phyloP scores from a whole-genome alignment of 371 early-diverging fungal species.

The Apophysomyces ossiformis region DNA sequence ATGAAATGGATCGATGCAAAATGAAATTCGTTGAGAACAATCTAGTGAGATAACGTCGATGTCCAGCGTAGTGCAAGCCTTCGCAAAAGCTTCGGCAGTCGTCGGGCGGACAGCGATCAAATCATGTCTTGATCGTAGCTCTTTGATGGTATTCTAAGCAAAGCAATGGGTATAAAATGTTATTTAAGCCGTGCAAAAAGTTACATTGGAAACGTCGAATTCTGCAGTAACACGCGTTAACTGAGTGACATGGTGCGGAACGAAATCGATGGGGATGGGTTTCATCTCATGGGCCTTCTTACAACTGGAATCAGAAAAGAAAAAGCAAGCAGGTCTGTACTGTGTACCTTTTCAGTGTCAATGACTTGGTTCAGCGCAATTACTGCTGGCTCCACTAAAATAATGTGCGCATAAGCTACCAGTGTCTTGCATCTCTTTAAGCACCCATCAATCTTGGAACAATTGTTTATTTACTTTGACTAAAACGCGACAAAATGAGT shows the following conservation, averaged over 20 bases:
- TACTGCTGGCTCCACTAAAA: constrained; percentile 19
- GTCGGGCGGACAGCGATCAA: constrained; percentile 82
- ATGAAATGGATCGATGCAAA: constrained; percentile 69
- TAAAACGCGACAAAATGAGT: constrained; percentile 31
- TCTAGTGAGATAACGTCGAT: constrained; percentile 90
- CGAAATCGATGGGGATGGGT: constrained; percentile 11
- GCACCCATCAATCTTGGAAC: background rate
- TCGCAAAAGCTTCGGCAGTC: constrained; percentile 69
- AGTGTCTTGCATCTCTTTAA: background rate
- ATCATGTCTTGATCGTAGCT: constrained; percentile 51
- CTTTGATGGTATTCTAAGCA: constrained; percentile 22
- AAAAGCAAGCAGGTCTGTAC: background rate
- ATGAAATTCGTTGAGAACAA: constrained; percentile 68
- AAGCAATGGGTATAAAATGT: background rate
- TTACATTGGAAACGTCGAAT: constrained; percentile 23
- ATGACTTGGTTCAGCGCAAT: constrained; percentile 19
- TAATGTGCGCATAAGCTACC: background rate
- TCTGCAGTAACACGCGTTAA: constrained; percentile 37
- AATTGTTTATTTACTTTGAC: constrained; percentile 27
- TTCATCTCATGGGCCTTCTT: constrained; percentile 11
- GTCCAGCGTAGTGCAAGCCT: constrained; percentile 70
- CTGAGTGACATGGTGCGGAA: constrained; percentile 27
- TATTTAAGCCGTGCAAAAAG: background rate
- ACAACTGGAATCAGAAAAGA: no score
- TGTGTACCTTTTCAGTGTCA: constrained; percentile 2